Percentiles rank a stretch among this genome's conserved stretches.
phyloP scores from a whole-genome alignment of 768 basidiomycete genomes.

The Xerocomellus chrysenteron region DNA sequence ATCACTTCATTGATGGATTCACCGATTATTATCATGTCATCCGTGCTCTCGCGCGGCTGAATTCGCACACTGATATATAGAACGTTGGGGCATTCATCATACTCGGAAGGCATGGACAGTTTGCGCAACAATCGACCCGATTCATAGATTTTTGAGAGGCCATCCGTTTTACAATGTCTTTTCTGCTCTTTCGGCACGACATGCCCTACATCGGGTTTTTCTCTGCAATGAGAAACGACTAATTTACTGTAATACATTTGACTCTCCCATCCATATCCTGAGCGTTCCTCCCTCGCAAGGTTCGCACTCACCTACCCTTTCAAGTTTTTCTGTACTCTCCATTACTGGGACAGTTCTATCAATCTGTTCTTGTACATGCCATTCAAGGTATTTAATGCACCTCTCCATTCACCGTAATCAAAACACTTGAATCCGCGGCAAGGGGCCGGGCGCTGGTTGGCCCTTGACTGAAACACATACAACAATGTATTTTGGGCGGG shows the following conservation, averaged over 20 bases:
- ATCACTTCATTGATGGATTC: conserved; percentile 43
- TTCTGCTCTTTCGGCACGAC: conserved; percentile 13
- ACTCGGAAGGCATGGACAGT: conserved; percentile 21
- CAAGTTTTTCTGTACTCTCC: neutral
- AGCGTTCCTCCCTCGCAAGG: neutral
- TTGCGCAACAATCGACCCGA: conserved; percentile 12
- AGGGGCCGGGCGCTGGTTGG: neutral
- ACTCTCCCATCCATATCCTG: conserved; percentile 1
- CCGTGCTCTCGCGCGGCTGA: conserved; percentile 6
- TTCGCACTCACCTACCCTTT: neutral
- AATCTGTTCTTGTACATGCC: conserved; percentile 1
- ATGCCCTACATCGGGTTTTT: conserved; percentile 3
- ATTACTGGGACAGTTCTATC: neutral
- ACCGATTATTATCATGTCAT: conserved; percentile 10
- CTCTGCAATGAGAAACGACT: conserved; percentile 2
- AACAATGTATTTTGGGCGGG: neutral
- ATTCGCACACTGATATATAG: conserved; percentile 13
- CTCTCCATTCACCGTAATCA: neutral
- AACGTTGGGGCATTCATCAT: conserved; percentile 15
- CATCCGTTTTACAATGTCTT: conserved; percentile 14
- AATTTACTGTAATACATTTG: conserved; percentile 16
- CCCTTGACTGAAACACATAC: neutral
- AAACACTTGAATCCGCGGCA: neutral
- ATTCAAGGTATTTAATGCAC: conserved; percentile 5
- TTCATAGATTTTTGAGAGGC: conserved; percentile 26